phyloP scores from a whole-genome alignment of 1,139 yeast species.

The Dujonia santamariae region DNA sequence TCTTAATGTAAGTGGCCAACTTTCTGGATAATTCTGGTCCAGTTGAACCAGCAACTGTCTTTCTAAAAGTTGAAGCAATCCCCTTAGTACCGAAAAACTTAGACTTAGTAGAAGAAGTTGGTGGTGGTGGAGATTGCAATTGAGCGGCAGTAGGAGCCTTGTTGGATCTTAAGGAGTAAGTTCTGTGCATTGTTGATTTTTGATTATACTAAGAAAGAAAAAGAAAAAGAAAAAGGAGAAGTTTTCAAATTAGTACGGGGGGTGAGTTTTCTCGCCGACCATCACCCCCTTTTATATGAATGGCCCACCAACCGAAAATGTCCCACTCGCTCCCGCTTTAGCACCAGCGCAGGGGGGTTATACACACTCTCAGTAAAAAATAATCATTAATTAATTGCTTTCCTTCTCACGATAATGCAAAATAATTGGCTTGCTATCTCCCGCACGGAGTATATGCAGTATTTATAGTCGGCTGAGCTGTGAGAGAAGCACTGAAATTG shows the following conservation, averaged over 20 bases:
- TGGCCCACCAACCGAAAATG: no score
- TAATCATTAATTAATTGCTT: no score
- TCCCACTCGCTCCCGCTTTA: no score
- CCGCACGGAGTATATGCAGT: no score
- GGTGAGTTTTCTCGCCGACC: not conserved
- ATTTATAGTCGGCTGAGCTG: no score
- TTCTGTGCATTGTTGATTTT: slow-evolving; percentile 83
- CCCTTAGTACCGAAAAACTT: slow-evolving; percentile 92
- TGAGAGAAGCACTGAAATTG: no score
- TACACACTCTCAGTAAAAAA: no score
- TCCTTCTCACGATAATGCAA: not conserved
- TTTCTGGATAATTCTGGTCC: slow-evolving; percentile 96
- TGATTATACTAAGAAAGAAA: not conserved
- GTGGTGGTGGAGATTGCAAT: slow-evolving; percentile 92
- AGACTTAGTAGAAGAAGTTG: slow-evolving; percentile 81
- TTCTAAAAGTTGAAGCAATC: slow-evolving; percentile 76
- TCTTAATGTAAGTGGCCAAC: slow-evolving; percentile 84
- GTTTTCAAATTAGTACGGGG: not conserved
- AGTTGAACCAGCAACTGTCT: slow-evolving; percentile 85
- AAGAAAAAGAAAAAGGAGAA: slow-evolving; percentile 1
- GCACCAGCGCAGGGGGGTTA: no score
- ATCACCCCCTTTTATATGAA: slow-evolving; percentile 6
- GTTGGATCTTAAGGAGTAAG: slow-evolving; percentile 90
- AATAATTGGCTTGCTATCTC: no score
- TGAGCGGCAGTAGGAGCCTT: slow-evolving; percentile 98